A percentile compares a stretch with the other conserved stretches of the same genome.
Evolutionary conservation across 768 basidiomycete species (phyloP).

Genomic region (Phaffia australis): DNA sequence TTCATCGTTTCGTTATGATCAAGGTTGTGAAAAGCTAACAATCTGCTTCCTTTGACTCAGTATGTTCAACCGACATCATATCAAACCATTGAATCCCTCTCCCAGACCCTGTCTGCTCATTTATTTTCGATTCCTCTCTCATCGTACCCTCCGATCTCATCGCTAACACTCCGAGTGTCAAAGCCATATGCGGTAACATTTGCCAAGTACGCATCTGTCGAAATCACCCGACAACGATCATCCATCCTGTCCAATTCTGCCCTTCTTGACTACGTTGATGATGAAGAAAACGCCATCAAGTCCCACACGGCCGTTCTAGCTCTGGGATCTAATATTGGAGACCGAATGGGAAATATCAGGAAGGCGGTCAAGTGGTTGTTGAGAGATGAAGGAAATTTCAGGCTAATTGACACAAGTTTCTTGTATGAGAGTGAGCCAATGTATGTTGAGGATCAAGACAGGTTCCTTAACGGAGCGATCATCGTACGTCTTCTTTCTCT

Average conservation of each 20-base stretch:
- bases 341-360: constrained; percentile 71
- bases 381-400: constrained; percentile 37
- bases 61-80: constrained; percentile 45
- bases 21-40: constrained; percentile 15
- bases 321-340: constrained; percentile 82
- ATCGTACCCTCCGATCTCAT: constrained; percentile 27
- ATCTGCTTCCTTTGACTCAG: constrained; percentile 36
- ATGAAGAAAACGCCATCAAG: not conserved
- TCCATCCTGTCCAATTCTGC: constrained; percentile 31
- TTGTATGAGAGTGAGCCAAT: constrained; percentile 89
- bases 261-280: not conserved
- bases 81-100: constrained; percentile 61
- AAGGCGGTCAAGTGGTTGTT: constrained; percentile 63
- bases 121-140: constrained; percentile 39
- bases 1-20: not conserved
- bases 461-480: constrained; percentile 84
- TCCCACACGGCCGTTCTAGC: constrained; percentile 51
- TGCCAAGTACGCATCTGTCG: constrained; percentile 55
- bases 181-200: constrained; percentile 64
- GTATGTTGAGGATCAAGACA: constrained; percentile 84
- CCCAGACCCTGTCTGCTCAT: constrained; percentile 47
- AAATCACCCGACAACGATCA: constrained; percentile 41
- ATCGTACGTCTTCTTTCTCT: constrained; percentile 48
- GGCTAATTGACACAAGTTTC: constrained; percentile 67
- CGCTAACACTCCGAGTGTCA: constrained; percentile 50